phyloP scores from a whole-genome alignment of 768 basidiomycete species.

The Gyrodon lividus region DNA sequence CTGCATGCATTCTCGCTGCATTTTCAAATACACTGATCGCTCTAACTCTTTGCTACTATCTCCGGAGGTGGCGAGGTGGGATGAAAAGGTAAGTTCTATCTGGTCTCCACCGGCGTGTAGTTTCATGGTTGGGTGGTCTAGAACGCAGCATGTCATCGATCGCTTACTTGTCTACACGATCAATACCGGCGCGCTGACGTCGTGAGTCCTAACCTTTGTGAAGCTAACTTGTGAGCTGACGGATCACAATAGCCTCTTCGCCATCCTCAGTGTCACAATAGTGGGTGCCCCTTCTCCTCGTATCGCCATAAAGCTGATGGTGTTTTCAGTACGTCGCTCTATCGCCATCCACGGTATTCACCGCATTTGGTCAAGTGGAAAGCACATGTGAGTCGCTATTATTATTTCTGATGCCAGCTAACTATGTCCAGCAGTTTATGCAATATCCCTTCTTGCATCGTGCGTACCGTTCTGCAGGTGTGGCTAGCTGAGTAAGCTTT shows the following conservation, averaged over 20 bases:
- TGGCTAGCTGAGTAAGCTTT: too few species aligned
- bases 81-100: slow-evolving; percentile 1
- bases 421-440: slow-evolving; percentile 9
- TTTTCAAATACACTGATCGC: slow-evolving; percentile 9
- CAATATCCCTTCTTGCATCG: slow-evolving; percentile 18
- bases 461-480: not conserved
- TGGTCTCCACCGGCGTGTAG: too few species aligned
- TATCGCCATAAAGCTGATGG: not conserved
- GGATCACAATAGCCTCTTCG: slow-evolving; percentile 1
- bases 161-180: slow-evolving; percentile 18
- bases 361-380: slow-evolving; percentile 14
- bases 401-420: not conserved
- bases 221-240: not conserved
- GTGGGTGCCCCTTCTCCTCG: not conserved
- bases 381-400: slow-evolving; percentile 10
- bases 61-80: slow-evolving; percentile 9
- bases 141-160: slow-evolving; percentile 17
- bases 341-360: slow-evolving; percentile 1
- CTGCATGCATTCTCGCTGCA: slow-evolving; percentile 11
- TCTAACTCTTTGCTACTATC: slow-evolving; percentile 10
- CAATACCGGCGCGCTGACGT: slow-evolving; percentile 15
- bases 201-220: not conserved
- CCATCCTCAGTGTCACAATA: slow-evolving; percentile 9
- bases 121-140: not conserved
- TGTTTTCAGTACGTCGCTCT: slow-evolving; percentile 6